Base-by-base conservation (phyloP, 768 basidiomycete species). In the Paxillus involutus region DNA sequence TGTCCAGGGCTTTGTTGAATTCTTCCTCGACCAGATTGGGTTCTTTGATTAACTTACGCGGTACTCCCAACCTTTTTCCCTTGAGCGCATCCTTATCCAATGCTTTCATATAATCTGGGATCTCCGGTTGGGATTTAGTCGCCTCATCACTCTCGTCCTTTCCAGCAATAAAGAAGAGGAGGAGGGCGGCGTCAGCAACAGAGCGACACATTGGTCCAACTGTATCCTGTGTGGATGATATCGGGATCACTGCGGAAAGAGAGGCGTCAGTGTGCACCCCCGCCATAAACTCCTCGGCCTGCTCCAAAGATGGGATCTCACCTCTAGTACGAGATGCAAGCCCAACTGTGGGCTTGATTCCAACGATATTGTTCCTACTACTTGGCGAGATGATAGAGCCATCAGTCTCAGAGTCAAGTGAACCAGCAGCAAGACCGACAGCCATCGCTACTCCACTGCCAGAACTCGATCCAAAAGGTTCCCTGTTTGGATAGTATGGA, bases 21-120 rank as follows among this genome's bases (percentile, higher is more conserved):
- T 70, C 74, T 33, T 63, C 73, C 5, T 67, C 49, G 29, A 71
- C 61, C 7, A 47, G 59, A 51, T 47, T 51, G n/a, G 50, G 59
- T 32, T 65, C 58, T 6, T 60, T 44, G 21, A 70, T 52, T 42
- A 74, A 63, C 26, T 59, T 49, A 10, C 81, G 71, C 0, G 80
- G 83, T 0, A 84, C 81, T 8, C 84, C 83, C 42, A 85, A 76
- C 12, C 81, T 73, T 53, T 74, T 78, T 9, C 83, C 82, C 37
- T 57, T 65, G 7, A 88, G 67, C 0, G 80, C 79, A 30, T 79
- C 65, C 35, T 66, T 65, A 44, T 76, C 71, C 4, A 88, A 71
- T 0, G 84, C 83, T 55, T 75, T 71, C 6, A 73, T 81, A 59
- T 76, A 88, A 61, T 86, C 76, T 0, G 85, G 85, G 1, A 86